phyloP scores from a whole-genome alignment of 2,329 filamentous ascomycete species.

The Uncinocarpus reesii region DNA sequence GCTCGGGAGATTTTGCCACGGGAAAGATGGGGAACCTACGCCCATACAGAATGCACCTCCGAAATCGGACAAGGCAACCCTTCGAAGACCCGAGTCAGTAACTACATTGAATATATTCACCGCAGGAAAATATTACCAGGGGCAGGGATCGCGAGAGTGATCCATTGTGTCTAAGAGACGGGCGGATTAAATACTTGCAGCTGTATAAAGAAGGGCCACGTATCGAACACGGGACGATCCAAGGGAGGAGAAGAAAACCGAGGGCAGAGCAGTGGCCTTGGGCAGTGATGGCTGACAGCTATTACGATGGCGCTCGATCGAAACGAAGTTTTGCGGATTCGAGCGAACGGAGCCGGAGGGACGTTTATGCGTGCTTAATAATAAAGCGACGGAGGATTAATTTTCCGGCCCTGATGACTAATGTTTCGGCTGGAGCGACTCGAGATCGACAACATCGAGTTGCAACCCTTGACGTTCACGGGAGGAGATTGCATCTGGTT shows the following conservation, averaged over 20 bases:
- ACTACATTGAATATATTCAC: background rate
- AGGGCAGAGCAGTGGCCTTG: background rate
- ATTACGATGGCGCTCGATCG: background rate
- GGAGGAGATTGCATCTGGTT: too few species aligned
- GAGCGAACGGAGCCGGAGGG: background rate
- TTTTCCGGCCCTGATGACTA: too few species aligned
- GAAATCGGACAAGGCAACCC: conserved; percentile 90
- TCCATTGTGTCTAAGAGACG: conserved; percentile 51
- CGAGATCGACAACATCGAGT: too few species aligned
- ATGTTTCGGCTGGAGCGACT: too few species aligned
- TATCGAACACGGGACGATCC: background rate
- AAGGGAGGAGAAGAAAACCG: background rate
- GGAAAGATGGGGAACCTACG: conserved; percentile 46
- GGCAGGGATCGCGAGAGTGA: conserved; percentile 93
- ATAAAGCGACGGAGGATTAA: too few species aligned
- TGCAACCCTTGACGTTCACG: too few species aligned
- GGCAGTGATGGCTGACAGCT: background rate
- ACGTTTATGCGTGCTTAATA: background rate
- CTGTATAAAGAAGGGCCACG: background rate
- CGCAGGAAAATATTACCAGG: conserved; percentile 43
- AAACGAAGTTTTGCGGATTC: conserved; percentile 3
- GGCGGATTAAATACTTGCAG: background rate
- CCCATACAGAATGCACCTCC: conserved; percentile 96
- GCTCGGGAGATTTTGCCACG: background rate
- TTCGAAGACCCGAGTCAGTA: background rate